Base-by-base conservation (phyloP, 2,329 filamentous ascomycete genomes). In the Tolypocladium capitatum region DNA sequence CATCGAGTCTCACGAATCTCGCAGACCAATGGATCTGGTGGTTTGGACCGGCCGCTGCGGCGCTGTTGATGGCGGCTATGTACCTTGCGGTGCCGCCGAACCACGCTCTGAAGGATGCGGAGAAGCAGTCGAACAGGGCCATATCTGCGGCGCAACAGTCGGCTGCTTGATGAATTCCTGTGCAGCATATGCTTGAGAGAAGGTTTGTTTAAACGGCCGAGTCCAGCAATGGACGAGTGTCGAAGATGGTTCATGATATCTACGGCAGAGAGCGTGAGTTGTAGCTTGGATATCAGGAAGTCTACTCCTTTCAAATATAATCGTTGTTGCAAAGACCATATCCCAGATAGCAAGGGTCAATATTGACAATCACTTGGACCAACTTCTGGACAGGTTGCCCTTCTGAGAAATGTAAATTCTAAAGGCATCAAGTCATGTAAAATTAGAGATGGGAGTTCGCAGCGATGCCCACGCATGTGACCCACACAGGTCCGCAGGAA, bases 11-110 rank as follows among this genome's bases (percentile, higher is more conserved):
- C 24, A 46, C 28, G 11, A 14, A 14, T 4, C 5, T 14, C 5
- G 24, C 30, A 54, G 52, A 50, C 16, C 64, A 68, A 49, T 67
- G 64, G 63, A 60, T 67, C 24, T 68, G 59, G 59, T 67, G 63
- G 64, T 53, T 62, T 43, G 64, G 60, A 1, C 62, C 63, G 5
- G 58, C 63, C 33, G 48, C 57, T 27, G 61, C 58, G 11, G 52
- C 54, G 0, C 46, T 63, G 2, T 46, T 65, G 8, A 49, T 59
- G 27, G 56, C 56, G 0, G 27, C 57, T 2, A 43, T 63, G 24
- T 65, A 64, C 47, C 56, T 60, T 31, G 41, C 60, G 14, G 59
- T 58, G 8, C 63, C 63, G 5, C 63, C 61, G 2, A 60, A 59
- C 38, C 56, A 60, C 21, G 45, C n/a, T 24, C 20, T 11, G 18